Base-by-base conservation (phyloP, 345 rosid genomes). In the Ceriops decandra region DNA sequence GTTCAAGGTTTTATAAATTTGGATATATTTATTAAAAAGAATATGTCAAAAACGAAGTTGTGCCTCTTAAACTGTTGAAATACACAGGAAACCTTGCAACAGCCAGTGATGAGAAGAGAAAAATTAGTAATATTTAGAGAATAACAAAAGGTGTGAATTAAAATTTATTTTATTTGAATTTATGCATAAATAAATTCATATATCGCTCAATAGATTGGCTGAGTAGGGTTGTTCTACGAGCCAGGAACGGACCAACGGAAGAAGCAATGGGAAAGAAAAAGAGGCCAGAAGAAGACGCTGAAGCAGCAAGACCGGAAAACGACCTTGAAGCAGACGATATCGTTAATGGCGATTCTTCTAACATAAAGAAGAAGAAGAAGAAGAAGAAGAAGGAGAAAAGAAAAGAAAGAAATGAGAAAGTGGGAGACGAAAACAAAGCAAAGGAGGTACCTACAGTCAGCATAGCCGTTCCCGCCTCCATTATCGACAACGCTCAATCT, bases 401-500 rank as follows among this genome's bases (percentile, higher is more conserved):
- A 33, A 53, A 67, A 24, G 35, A 57, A 61, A 52, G 57, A 46
- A 38, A 31, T 16, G 75, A 51, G 64, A 64, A 66, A 10, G 79
- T 67, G 57, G 77, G 71, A 36, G 70, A 70, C 60, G 63, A 52
- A 8, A 73, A 38, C 54, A 60, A 82, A 62, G 16, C 74, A 38
- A 78, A 67, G 54, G 83, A 73, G 60, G 30, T 69, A 62, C 84
- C 90, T 6, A 95, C 96, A 6, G 85, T 95, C 31, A 91, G 87
- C 75, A 78, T 91, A 68, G 99, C 98, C n/a, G 72, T 95, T 16
- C 83, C 99, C 31, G 98, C 96, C 64, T 95, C 99, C 77, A 91
- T 95, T 84, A 86, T 95, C 75, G 81, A 86, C 80, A 95, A 95
- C 82, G 75, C 99, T 69, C 98, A 95, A 63, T 95, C 99, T 47